Evolutionary conservation across 78 protist genomes (phyloP).

Genomic region (Corallochytrium limacisporum): DNA sequence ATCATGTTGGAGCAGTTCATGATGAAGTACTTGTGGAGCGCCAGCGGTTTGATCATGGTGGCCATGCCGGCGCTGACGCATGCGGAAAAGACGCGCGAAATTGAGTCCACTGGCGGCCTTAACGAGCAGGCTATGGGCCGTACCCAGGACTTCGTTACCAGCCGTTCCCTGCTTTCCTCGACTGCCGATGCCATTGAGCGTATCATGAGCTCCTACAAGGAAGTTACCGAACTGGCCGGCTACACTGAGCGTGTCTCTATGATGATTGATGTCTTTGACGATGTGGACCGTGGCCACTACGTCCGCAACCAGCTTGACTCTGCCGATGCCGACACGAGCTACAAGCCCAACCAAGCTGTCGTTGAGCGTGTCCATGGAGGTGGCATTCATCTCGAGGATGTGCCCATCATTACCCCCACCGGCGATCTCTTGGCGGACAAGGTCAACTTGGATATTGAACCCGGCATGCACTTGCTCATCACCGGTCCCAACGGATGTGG

Average conservation of each 20-base stretch:
- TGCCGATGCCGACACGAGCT: no score
- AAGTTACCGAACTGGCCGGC: slow-evolving; percentile 8
- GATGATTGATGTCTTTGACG: background rate
- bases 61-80: slow-evolving; percentile 32
- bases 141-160: background rate
- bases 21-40: slow-evolving; percentile 34
- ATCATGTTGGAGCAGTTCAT: slow-evolving; percentile 16
- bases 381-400: background rate
- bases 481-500: slow-evolving; percentile 64
- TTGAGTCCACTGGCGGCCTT: no score
- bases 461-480: slow-evolving; percentile 9
- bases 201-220: slow-evolving; percentile 8
- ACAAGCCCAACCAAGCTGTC: no score
- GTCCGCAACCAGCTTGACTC: background rate
- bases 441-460: background rate
- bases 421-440: background rate
- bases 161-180: background rate
- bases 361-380: no score
- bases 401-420: slow-evolving; percentile 13
- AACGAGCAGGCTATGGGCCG: no score
- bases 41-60: slow-evolving; percentile 19
- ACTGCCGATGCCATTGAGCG: slow-evolving; percentile 1
- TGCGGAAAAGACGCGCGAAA: no score
- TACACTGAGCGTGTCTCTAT: background rate
- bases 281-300: background rate